A percentile compares a stretch with the other conserved stretches of the same genome.
Evolutionary conservation across 148 eudicot genomes (phyloP).

Genomic region (Nyssa sinensis): DNA sequence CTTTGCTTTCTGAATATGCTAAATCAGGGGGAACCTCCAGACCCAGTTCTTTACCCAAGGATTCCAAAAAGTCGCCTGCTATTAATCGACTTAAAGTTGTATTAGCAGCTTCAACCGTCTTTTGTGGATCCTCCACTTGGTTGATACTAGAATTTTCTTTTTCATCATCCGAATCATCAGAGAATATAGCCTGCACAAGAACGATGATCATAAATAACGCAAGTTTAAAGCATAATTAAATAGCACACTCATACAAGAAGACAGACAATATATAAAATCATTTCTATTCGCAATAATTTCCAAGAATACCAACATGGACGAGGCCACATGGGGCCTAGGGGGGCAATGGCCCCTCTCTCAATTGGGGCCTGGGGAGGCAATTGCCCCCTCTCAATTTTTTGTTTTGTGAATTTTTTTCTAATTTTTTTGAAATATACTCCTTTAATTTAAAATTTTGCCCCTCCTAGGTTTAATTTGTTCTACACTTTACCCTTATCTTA

Average conservation of each 20-base stretch:
- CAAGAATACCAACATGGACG: too few relatives aligned
- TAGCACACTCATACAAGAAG: background rate
- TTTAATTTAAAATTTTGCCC: too few relatives aligned
- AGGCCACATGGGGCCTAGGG: too few relatives aligned
- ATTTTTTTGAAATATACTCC: too few relatives aligned
- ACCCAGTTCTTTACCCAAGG: constrained; percentile 93
- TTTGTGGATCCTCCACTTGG: constrained; percentile 53
- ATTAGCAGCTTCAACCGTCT: constrained; percentile 77
- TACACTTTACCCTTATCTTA: too few relatives aligned
- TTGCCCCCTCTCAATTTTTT: too few relatives aligned
- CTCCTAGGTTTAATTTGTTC: too few relatives aligned
- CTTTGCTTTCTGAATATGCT: constrained; percentile 39
- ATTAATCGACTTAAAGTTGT: constrained; percentile 79
- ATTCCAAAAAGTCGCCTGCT: constrained; percentile 96
- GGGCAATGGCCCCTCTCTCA: too few relatives aligned
- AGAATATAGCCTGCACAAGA: constrained; percentile 76
- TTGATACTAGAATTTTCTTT: constrained; percentile 35
- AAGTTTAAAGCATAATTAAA: background rate
- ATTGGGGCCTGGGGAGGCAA: too few relatives aligned
- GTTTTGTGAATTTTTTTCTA: too few relatives aligned
- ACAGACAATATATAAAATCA: too few relatives aligned
- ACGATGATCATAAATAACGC: background rate
- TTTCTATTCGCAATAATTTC: too few relatives aligned
- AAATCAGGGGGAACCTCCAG: constrained; percentile 84
- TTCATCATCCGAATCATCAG: constrained; percentile 87